Base-by-base conservation (phyloP, 495 filamentous ascomycete species). In the Zalerion maritima region DNA sequence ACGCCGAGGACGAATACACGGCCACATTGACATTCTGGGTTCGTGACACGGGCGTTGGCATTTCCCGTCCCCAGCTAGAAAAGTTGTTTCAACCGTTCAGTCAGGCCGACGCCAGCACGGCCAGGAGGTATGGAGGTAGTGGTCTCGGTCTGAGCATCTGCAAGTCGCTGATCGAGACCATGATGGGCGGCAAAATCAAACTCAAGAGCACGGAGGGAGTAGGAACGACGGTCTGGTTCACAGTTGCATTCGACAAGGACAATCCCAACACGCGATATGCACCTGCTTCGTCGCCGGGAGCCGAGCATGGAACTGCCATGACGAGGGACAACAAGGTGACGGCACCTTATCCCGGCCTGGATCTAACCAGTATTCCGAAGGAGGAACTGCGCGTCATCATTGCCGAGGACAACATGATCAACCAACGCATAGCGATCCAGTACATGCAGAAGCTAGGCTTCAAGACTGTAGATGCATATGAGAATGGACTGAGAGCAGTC, bases 141-240 rank as follows among this genome's bases (percentile, higher is more conserved):
- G 85, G 85, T 13, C 73, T 94, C 5, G 85, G 85, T 2, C 58
- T 94, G 24, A 85, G 79, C 43, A 94, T 94, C 38, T 94, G 85
- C 67, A 94, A 92, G 50, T 85, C 87, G 1, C 73, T 94, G 28
- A 84, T 94, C 34, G 81, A 91, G 54, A 83, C 81, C 30, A 87
- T 91, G 40, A 78, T 94, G 58, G 71, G 75, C 10, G 85, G 85
- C 11, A 73, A 62, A 16, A 89, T 94, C 37, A 73, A 71, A 55
- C 66, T 94, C 4, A 81, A 92, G 38, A 85, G 78, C 27, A 62
- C 64, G 9, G 67, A 78, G 4, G 77, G 74, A 15, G 58, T 68
- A 13, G 85, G 85, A 21, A 94, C 85, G 0, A 92, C 77, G 0
- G 85, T 86, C 14, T 84, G 69, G 23, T 94, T 94, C 58, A 78